Evolutionary conservation across 805 yeast genomes (phyloP).

Genomic region (Teunomyces barrocoloradensis): DNA sequence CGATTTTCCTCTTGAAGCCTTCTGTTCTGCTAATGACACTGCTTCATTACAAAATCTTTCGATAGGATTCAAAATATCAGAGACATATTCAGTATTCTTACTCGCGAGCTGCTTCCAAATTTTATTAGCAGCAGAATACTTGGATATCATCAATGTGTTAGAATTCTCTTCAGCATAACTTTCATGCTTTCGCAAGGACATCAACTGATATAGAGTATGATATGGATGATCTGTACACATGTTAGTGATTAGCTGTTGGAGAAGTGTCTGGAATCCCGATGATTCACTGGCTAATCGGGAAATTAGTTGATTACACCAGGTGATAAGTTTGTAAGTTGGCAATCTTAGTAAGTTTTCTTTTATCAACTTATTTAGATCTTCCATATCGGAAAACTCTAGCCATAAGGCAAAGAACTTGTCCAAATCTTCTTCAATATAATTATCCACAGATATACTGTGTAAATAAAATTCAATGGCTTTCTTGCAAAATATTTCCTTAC

Average conservation of each 20-base stretch:
- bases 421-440: conserved; percentile 51
- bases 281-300: conserved; percentile 59
- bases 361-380: conserved; percentile 43
- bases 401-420: conserved; percentile 83
- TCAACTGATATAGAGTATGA: conserved; percentile 64
- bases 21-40: conserved; percentile 49
- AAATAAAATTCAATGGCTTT: conserved; percentile 62
- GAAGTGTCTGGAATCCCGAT: conserved; percentile 51
- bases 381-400: conserved; percentile 58
- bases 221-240: conserved; percentile 63
- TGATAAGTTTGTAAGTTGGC: conserved; percentile 61
- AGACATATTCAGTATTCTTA: conserved; percentile 20
- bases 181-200: conserved; percentile 53
- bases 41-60: conserved; percentile 50
- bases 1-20: conserved; percentile 31
- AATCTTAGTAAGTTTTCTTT: conserved; percentile 35
- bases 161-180: conserved; percentile 23
- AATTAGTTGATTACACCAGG: conserved; percentile 81
- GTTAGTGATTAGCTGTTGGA: conserved; percentile 46
- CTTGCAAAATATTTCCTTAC: conserved; percentile 42
- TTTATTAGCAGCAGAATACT: conserved; percentile 46
- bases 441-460: conserved; percentile 46
- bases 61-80: conserved; percentile 41
- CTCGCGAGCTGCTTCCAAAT: conserved; percentile 44
- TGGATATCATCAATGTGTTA: conserved; percentile 43